Base-by-base conservation (phyloP, 2,329 filamentous ascomycete species). In the Fusarium tuaranense region DNA sequence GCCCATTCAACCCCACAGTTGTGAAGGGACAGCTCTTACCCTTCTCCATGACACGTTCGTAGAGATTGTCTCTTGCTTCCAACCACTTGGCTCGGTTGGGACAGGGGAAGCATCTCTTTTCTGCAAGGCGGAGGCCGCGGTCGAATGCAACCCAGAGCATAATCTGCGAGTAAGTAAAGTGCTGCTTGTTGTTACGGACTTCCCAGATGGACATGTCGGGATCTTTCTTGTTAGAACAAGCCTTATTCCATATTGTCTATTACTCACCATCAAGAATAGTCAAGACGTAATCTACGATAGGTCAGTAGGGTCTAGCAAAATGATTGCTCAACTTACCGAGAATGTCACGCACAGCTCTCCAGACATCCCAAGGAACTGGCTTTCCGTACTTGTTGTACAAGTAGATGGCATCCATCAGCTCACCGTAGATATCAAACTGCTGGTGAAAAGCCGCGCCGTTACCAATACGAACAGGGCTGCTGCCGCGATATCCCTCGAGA, bases 181-280 rank as follows among this genome's bases (percentile, higher is more conserved):
- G 90, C 81, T 95, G 93, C 79, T 93, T 93, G 78, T 91, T 85
- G 74, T 93, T 93, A 48, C 93, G 89, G 7, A 94, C 93, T 80
- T 95, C 93, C 93, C 93, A 95, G 77, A 95, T 95, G 4, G 92
- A 94, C 92, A 95, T 95, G 79, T 95, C 93, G 14, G 91, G 90
- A 51, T 92, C 87, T 88, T 65, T 27, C 18, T 4, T 8, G 20
- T 69, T 20, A 63, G 39, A 58, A 27, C 22, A 30, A n/a, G 57
- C 9, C 8, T 25, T n/a, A 9, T 1, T 5, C 30, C 16, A 4
- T 13, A 2, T 1, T 1, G 4, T 4, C 10, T 14, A 38, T 32
- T 1, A 13, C 70, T 83, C 82, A 86, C 90, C 84, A 67, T 91
- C 83, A 80, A 91, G 88, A 63, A 95, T 90, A 0, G 88, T 91